Conservation (phyloP, 2,329 filamentous ascomycete species). For the Alternaria infectoria region DNA sequence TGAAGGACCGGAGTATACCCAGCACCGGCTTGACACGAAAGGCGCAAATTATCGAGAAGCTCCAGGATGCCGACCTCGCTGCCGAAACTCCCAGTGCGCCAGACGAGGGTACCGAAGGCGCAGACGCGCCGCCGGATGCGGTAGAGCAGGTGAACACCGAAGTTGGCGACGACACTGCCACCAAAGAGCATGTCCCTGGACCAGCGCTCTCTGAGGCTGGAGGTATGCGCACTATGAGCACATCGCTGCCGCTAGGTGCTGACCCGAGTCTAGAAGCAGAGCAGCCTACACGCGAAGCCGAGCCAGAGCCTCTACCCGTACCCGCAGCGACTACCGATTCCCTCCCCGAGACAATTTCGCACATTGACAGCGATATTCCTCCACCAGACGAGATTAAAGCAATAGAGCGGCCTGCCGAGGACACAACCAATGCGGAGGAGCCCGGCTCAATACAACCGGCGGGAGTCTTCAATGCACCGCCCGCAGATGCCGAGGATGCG, state of each 20-base stretch:
- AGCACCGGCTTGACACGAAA: slow-evolving; percentile 56
- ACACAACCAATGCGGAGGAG: slow-evolving; percentile 23
- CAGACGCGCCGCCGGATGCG: slow-evolving; percentile 10
- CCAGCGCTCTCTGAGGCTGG: slow-evolving; percentile 29
- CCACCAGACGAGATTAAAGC: slow-evolving; percentile 19
- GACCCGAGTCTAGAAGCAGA: slow-evolving; percentile 16
- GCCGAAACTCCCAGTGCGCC: background rate
- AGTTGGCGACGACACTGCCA: background rate
- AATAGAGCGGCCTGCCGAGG: slow-evolving; percentile 21
- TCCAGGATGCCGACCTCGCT: slow-evolving; percentile 42
- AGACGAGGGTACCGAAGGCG: slow-evolving; percentile 1
- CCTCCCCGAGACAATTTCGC: slow-evolving; percentile 27
- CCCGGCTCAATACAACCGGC: slow-evolving; percentile 22
- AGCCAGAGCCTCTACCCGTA: slow-evolving; percentile 10
- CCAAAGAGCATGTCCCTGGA: slow-evolving; percentile 5
- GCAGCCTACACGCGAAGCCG: slow-evolving; percentile 1
- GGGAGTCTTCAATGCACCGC: slow-evolving; percentile 20
- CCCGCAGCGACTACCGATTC: slow-evolving; percentile 24
- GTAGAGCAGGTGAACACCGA: slow-evolving; percentile 11
- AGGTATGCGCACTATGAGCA: slow-evolving; percentile 18
- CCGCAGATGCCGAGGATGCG: slow-evolving; percentile 23
- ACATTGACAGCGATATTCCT: slow-evolving; percentile 27
- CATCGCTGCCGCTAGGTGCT: background rate
- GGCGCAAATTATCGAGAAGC: slow-evolving; percentile 55
- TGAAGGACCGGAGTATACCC: slow-evolving; percentile 56